Evolutionary conservation across 306 rosid species (phyloP), one percentile per base, ranked within the genome.

Genomic region (Quercus rubra): DNA sequence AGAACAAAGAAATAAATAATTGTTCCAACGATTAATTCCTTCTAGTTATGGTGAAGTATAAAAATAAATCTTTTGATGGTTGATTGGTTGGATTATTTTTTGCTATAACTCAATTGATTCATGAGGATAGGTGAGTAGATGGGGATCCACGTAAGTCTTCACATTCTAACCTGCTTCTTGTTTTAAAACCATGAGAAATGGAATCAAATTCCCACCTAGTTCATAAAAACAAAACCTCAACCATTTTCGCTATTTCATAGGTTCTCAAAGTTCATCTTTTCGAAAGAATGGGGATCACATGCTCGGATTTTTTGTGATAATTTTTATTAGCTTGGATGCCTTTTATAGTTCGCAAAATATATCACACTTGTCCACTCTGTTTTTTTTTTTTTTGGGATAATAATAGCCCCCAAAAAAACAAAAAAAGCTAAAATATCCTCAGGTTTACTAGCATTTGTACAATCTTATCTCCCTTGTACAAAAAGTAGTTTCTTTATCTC

Each of bases 131-230:
- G 9, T 38, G 10, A 43, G 27, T 18, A 56, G 25, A 3, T 74
- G 68, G 38, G 51, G 68, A 12, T 31, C 52, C 17, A 20, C 14
- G 3, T 17, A 58, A 77, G 73, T 51, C 21, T 58, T 9, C 66
- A 59, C 28, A 10, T n/a, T 7, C 6, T 63, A 82, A 46, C 33
- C 64, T 67, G 19, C 23, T 3, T 27, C 75, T 28, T 33, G 13
- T 14, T 68, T 9, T 59, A 15, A n/a, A 70, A 74, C 80, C 77
- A 51, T 46, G n/a, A 30, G 68, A 74, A 68, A 28, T 21, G 66
- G 83, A 84, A 84, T 84, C 84, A 72, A 49, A 77, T 84, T 76
- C 81, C 76, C 49, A 84, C 59, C 66, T 12, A 6, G 23, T 11
- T 61, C 57, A 28, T 30, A 28, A 77, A 62, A 71, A 25, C 10